phyloP scores from a whole-genome alignment of 2,329 filamentous ascomycete genomes.

The Claviceps fusiformis region DNA sequence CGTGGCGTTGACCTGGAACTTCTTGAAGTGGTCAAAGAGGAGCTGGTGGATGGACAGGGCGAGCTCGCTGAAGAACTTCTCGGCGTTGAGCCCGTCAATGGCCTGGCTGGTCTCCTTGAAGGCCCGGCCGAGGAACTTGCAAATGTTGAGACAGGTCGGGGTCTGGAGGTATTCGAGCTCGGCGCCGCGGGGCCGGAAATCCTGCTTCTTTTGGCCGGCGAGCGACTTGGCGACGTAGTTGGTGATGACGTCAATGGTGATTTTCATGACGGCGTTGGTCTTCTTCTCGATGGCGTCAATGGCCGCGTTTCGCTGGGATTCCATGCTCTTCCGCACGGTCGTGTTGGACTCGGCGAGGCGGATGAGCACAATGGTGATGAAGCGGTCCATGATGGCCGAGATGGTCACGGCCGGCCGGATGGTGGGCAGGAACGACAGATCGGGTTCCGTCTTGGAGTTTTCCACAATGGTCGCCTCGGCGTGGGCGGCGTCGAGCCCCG shows the following conservation, averaged over 20 bases:
- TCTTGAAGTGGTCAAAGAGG: constrained; percentile 86
- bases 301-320: constrained; percentile 62
- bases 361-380: constrained; percentile 79
- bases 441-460: constrained; percentile 68
- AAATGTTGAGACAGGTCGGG: constrained; percentile 68
- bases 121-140: constrained; percentile 61
- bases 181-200: constrained; percentile 78
- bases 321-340: constrained; percentile 79
- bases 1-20: constrained; percentile 83
- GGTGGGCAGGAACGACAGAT: constrained; percentile 68
- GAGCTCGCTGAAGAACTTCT: constrained; percentile 71
- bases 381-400: constrained; percentile 84
- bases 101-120: constrained; percentile 50
- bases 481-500: constrained; percentile 52
- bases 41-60: constrained; percentile 64
- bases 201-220: constrained; percentile 68
- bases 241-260: constrained; percentile 51
- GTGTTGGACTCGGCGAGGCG: constrained; percentile 81
- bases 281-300: constrained; percentile 75
- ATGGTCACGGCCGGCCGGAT: constrained; percentile 76
- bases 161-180: constrained; percentile 74
- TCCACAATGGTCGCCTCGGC: constrained; percentile 69
- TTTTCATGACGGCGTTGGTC: constrained; percentile 48
- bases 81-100: constrained; percentile 72
- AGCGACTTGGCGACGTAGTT: constrained; percentile 66